phyloP scores from a whole-genome alignment of 2,329 filamentous ascomycete species.

The Cladosporium sp. region DNA sequence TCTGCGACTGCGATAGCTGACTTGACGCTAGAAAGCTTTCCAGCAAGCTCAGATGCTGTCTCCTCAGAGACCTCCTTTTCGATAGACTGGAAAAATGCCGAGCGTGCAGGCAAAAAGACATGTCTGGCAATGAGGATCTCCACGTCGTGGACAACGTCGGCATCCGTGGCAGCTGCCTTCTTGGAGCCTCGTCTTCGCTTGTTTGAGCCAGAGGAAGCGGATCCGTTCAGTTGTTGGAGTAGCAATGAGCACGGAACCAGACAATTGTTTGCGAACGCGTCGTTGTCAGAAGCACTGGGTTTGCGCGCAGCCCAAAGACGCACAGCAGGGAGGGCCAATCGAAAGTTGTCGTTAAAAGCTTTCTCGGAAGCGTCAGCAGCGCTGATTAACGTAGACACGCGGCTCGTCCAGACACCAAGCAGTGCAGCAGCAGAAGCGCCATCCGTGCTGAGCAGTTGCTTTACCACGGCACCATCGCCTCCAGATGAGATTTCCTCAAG shows the following conservation, averaged over 20 bases:
- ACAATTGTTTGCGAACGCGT: constrained; percentile 33
- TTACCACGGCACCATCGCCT: constrained; percentile 28
- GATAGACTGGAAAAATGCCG: constrained; percentile 38
- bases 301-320: constrained; percentile 35
- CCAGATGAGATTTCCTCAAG: constrained; percentile 24
- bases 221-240: constrained; percentile 21
- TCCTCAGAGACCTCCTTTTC: constrained; percentile 19
- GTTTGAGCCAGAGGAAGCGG: background rate
- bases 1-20: background rate
- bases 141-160: constrained; percentile 25
- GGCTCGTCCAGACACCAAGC: constrained; percentile 31
- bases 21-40: constrained; percentile 14
- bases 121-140: constrained; percentile 47
- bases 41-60: constrained; percentile 11
- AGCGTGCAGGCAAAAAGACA: constrained; percentile 44
- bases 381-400: background rate
- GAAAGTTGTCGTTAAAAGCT: background rate
- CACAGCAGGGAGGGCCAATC: constrained; percentile 23
- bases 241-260: constrained; percentile 29
- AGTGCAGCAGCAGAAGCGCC: constrained; percentile 29
- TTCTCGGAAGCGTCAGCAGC: background rate
- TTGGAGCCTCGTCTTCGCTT: constrained; percentile 13
- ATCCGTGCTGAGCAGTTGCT: constrained; percentile 29
- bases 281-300: constrained; percentile 27
- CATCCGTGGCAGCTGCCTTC: background rate